Base-by-base conservation (phyloP, 2,329 filamentous ascomycete species). In the Phyllachora maydis region DNA sequence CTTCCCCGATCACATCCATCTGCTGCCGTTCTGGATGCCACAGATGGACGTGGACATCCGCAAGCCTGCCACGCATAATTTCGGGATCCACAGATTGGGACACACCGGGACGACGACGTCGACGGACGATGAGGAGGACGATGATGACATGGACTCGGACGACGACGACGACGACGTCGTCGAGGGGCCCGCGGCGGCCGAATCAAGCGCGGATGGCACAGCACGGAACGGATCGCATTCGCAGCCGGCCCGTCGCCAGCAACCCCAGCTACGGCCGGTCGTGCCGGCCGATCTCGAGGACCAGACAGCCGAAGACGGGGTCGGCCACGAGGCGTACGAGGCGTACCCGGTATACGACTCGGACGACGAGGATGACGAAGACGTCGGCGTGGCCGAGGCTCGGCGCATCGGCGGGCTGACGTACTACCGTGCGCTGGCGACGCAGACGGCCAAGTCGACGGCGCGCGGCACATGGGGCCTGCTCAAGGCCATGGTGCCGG, bases 21-120 rank as follows among this genome's bases (percentile, higher is more conserved):
- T 98, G 8, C 58, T 98, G 5, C 88, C 88, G 1, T 98, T 79
- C 56, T 98, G 88, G 88, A 78, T 85, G 58, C 88, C 88, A 1
- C 88, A 98, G 50, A 98, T 98, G 88, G 73, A 91, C 35, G 70
- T 90, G 13, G 88, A 98, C 41, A 98, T 98, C 38, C 77, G 83
- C 35, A 98, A 98, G 49, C 82, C 88, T 1, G 65, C 70, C 15
- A 81, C 68, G 4, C 81, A 88, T 38, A 69, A 75, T 35, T 95
- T 95, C 42, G 88, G 88, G 26, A 93, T 98, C 36, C 74, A 78
- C 38, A 64, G 85, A 16, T 70, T 76, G 1, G 69, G 67, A 5
- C 65, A 77, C 11, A 79, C 75, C 25, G 69, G 71, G 16, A 77
- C 70, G 18, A 69, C 76, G 12, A 83, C 78, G 1, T 82, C 73